Base-by-base conservation (phyloP, 345 rosid genomes). In the Hirschfeldia incana region DNA sequence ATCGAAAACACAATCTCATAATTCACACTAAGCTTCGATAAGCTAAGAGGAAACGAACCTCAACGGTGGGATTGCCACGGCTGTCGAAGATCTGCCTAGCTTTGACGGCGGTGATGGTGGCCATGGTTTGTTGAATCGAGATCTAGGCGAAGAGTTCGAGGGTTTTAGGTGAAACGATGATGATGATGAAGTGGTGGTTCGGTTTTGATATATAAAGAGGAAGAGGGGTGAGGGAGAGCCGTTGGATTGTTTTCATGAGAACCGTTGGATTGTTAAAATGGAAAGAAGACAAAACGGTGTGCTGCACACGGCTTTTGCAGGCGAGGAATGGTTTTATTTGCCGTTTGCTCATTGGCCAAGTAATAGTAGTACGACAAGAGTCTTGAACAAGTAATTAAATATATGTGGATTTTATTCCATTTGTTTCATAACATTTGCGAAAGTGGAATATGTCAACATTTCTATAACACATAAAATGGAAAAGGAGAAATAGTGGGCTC, bases 11-110 rank as follows among this genome's bases (percentile, higher is more conserved):
- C 21, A 21, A 42, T 42, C 49, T 42, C 13, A 21, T 21, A 21
- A 21, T 21, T 21, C 21, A 21, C 21, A 21, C 21, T 21, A 21
- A 21, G 21, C 21, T 21, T 21, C 21, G 21, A 21, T 21, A 29
- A 29, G 32, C 32, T 29, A 29, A 29, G 32, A 29, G 77, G 70
- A 79, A 76, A 55, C 37, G 2, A 80, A 94, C 97, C 93, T 94
- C 98, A 30, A 94, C 98, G 57, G 98, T 94, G 26, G 98, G 98
- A 67, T 94, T 94, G 17, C 98, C 97, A 83, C 98, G 97, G 91
- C 98, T 94, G 84, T 94, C 97, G 81, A 90, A 94, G 83, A 94
- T 94, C 88, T 94, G 98, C 74, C 98, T 85, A 27, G 97, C 98
- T 69, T 89, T 89, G 72, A 94, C 85, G 76, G 29, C 73, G 78